These are phyloP conservation scores for Capsicum baccatum DNA, from an alignment of 257 asterid species.

Conservation along the genomic window DNA sequence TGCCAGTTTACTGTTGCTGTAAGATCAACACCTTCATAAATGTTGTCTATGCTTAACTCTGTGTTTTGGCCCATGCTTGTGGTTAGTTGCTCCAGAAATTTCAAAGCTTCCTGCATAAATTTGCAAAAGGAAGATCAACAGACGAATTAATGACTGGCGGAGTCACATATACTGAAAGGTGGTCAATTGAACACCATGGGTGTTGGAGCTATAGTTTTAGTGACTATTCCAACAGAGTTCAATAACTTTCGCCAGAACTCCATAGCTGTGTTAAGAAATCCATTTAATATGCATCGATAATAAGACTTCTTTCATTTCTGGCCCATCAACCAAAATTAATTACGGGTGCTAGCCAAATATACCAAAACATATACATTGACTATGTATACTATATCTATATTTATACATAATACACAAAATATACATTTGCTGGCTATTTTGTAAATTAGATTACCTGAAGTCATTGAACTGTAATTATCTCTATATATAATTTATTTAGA, in stretches of 20 bases:
- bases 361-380: background rate
- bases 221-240: background rate
- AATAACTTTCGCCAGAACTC: background rate
- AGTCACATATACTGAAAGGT: background rate
- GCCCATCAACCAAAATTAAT: background rate
- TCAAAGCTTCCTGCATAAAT: constrained; percentile 57
- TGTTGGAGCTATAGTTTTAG: background rate
- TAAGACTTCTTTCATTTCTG: background rate
- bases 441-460: too few species aligned
- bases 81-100: constrained; percentile 56
- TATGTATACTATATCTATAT: too few species aligned
- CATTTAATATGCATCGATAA: background rate
- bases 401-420: too few species aligned
- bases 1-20: constrained; percentile 72
- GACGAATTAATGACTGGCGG: too few species aligned
- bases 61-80: constrained; percentile 64
- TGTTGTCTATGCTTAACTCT: constrained; percentile 57
- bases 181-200: background rate
- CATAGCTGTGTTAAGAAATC: background rate
- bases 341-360: background rate
- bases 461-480: too few species aligned
- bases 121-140: background rate
- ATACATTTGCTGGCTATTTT: too few species aligned
- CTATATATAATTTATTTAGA: too few species aligned
- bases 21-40: constrained; percentile 56